Percentiles rank a stretch among this genome's conserved stretches.
phyloP scores from a whole-genome alignment of 129 eudicot genomes.

The Lactuca sativa region DNA sequence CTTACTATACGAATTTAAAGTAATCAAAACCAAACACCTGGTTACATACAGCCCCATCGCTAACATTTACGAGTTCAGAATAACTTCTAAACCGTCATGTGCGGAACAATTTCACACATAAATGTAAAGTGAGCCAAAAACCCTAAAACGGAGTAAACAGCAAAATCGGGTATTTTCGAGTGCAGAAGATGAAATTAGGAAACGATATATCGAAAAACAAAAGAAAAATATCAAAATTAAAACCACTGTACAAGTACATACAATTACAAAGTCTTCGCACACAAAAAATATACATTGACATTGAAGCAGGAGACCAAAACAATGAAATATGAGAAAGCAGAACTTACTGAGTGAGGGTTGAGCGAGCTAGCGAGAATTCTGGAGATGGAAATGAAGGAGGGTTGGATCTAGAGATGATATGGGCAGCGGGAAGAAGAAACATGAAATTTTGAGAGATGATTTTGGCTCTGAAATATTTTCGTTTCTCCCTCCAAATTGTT shows the following conservation, averaged over 20 bases:
- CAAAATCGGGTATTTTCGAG: not conserved
- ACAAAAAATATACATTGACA: not conserved
- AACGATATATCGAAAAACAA: not conserved
- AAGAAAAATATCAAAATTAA: not conserved
- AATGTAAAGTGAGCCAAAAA: not conserved
- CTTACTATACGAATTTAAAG: not conserved
- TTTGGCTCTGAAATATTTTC: conserved; percentile 29
- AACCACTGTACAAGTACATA: not conserved
- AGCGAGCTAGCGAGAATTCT: not conserved
- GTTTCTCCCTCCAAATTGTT: conserved; percentile 30
- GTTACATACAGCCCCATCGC: not conserved
- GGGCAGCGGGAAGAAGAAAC: conserved; percentile 31
- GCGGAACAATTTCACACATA: not conserved
- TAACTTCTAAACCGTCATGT: not conserved
- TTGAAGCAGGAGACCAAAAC: not conserved
- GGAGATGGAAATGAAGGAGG: conserved; percentile 2
- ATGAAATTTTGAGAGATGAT: conserved; percentile 18
- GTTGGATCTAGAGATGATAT: conserved; percentile 5
- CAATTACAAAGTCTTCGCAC: conserved; percentile 2
- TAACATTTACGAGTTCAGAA: not conserved
- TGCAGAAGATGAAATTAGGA: conserved; percentile 6
- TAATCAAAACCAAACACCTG: conserved; percentile 11
- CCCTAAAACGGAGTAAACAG: conserved; percentile 5
- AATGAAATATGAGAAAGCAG: not conserved
- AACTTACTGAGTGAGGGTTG: conserved; percentile 24